Evolutionary conservation across 2,329 filamentous ascomycete species (phyloP), one percentile per base, ranked within the genome.

Genomic region (Aspergillus sp.): DNA sequence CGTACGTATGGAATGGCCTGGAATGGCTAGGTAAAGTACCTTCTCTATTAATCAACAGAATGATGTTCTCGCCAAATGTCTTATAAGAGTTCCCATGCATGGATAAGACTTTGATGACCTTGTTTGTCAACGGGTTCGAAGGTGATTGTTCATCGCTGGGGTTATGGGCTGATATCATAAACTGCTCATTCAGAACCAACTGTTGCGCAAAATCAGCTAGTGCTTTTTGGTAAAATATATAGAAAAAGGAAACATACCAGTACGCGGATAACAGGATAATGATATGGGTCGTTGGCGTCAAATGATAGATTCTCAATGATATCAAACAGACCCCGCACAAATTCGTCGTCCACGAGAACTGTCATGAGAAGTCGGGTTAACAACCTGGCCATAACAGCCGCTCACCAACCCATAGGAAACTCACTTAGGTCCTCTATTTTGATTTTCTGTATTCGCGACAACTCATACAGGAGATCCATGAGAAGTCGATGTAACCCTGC

Each of bases 51-150:
- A 99, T 82, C 2, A 99, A 83, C 5, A 99, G 80, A 62, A 99
- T 99, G 60, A 99, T 89, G 66, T 98, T 99, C 78, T 97, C 93
- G 52, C 95, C 95, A 79, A 99, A 99, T 0, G 93, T 97, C 70
- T 93, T 93, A 73, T 92, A 98, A 1, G 82, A 82, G 49, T 86
- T 84, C 3, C 93, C 93, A 68, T 95, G 83, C 22, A 90, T 81
- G 53, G 91, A 93, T 44, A 99, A 82, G 40, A 93, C 83, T 73
- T 98, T 98, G 74, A 99, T 89, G 50, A 99, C 91, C 64, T 93
- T 88, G 70, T 99, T 99, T 4, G 95, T 98, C 56, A 96, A 76
- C 4, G 85, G 83, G 22, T 79, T 75, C 9, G 79, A 72, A 57
- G 79, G 72, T 59, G 70, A 65, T 45, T 63, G 70, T 64, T 67